Evolutionary conservation across 2,329 filamentous ascomycete genomes (phyloP), one percentile per base, ranked within the genome.

Genomic region (Alternaria gaisen): DNA sequence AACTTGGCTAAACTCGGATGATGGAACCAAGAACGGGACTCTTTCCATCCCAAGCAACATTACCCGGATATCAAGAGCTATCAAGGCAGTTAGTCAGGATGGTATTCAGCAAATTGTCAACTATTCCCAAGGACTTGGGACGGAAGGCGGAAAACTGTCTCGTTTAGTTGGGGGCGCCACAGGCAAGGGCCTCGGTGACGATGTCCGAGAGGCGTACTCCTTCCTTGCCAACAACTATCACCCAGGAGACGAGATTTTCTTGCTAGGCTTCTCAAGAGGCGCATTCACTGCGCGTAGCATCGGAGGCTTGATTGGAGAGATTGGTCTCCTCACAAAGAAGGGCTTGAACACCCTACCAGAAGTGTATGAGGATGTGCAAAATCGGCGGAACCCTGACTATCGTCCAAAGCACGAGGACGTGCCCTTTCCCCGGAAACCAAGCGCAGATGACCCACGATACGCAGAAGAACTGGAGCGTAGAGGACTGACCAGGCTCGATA

Each of bases 191-290:
- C 73, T 85, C 10, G 73, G 74, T 4, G 82, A 84, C 34, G 82
- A 82, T 47, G 80, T 85, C 4, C 75, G 82, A 12, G 80, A 83
- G 70, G 81, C 77, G 0, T 84, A 86, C 54, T 79, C 79, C 7
- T 86, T 85, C 67, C 72, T 86, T 2, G 79, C 81, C n/a, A 82
- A 83, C 56, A 86, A 86, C 70, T 86, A 83, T 65, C 74, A 80
- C n/a, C 79, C 78, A 0, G 84, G 84, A 56, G 82, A 83, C 58
- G 80, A 81, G 18, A 82, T 84, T 43, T 83, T 83, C 61, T 69
- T 84, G 9, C 64, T 83, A 4, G 82, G 82, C 2, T 84, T 83
- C 63, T 83, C 81, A 3, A 70, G 82, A 52, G 82, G 82, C 18
- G 81, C 82, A 3, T 84, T 79, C 63, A 84, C 81, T 2, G 85